Evolutionary conservation across 2,329 filamentous ascomycete genomes (phyloP), one percentile per base, ranked within the genome.

Genomic region (Aurifilum marmelostoma): DNA sequence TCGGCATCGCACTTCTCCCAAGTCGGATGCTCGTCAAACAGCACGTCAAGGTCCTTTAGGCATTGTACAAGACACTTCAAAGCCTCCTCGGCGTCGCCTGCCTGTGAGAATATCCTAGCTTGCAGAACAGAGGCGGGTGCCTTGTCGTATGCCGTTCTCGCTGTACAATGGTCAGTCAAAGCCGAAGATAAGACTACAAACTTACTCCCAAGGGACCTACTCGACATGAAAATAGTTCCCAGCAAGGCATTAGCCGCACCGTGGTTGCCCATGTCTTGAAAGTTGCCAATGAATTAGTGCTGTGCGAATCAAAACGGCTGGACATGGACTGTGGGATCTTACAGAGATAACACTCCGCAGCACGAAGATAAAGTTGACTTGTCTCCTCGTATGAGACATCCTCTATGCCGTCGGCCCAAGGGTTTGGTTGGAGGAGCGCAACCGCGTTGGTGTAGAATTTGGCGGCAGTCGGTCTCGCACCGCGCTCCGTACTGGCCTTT

Each of bases 321-420:
- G 18, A 93, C 11, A 62, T 18, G 14, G 14, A 62, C 3, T 2
- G 14, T 11, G 27, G 39, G n/a, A 21, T 11, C 61, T 32, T 27
- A 66, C 66, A 71, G 75, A 94, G 88, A 73, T 92, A 91, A 76
- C 92, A 93, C 77, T 97, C 94, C 3, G 94, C 92, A 5, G 92
- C 89, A 66, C 92, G 89, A 5, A 94, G 89, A 77, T 93, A 90
- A 2, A 97, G 83, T 71, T 91, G 89, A 71, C 97, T 84, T 0
- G 94, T 97, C 80, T 98, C 95, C 14, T 93, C 89, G 74, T 97
- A 97, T 60, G 89, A 91, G 0, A 92, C 90, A 76, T 97, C 95
- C 6, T 87, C 84, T 18, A 81, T 79, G 8, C 83, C 84, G 39
- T 91, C 89, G 56, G 87, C 83, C 95, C 95, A 98, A 0, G 92